Base-by-base conservation (phyloP, 192 early-diverging fungal genomes). In the Cetraspora pellucida region DNA sequence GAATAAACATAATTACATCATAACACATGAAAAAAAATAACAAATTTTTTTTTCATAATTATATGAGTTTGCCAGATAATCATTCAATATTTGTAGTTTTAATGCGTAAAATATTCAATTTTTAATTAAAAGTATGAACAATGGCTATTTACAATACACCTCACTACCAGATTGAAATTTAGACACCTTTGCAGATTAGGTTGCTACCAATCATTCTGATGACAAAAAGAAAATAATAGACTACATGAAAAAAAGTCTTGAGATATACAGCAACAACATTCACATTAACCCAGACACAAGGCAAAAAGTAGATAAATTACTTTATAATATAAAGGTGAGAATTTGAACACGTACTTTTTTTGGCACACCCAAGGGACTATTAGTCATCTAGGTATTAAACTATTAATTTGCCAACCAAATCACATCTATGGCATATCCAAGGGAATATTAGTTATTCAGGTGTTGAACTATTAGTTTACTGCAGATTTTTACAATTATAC, bases 401-500 rank as follows among this genome's bases (percentile, higher is more conserved):
- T 61, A 61, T 27, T 17, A 11, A 10, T 68, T 68, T 19, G 66
- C 66, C 66, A 46, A 31, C 10, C 28, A 17, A 19, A 19, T 47
- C 8, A 16, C 1, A 10, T 61, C 59, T 68, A 30, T 43, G 66
- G 45, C 59, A 61, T 21, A 61, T 61, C 43, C 27, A 68, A 68
- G 44, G 66, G 44, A 46, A 7, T 68, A 47, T 44, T 68, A 31
- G 28, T 46, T 37, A 68, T 10, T 14, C 44, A 19, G 66, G 45
- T 68, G 66, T 68, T 68, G 66, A 68, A 68, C 66, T 68, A 47
- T 23, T 30, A 14, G 66, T 68, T 68, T 14, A 37, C 66, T 37
- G 31, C 66, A 44, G 66, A 68, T 68, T 68, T 30, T 11, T 28
- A 68, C 27, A 30, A 44, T 25, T 68, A 46, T 13, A 30, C 28